These are phyloP conservation scores for Parathielavia hyrcaniae DNA, from an alignment of 495 filamentous ascomycete species.

Conservation along the genomic window DNA sequence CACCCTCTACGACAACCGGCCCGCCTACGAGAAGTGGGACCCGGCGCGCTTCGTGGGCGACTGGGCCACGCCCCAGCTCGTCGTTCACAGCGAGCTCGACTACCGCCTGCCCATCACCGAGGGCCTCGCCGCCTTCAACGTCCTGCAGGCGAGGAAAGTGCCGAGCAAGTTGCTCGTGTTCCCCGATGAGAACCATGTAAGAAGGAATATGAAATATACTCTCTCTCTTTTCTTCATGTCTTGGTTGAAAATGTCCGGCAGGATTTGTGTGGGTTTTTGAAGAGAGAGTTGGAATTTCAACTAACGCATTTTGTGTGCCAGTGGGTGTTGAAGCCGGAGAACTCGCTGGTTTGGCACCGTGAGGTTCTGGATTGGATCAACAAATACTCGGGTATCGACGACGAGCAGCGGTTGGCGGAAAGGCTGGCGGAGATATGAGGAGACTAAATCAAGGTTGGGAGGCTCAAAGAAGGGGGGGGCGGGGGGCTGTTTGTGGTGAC, in stretches of 20 bases:
- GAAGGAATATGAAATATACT: too few relatives aligned
- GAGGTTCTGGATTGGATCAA: conserved; percentile 88
- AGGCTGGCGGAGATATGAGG: not conserved
- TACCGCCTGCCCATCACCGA: conserved; percentile 80
- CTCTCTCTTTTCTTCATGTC: not conserved
- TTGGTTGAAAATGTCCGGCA: too few relatives aligned
- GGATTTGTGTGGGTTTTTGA: too few relatives aligned
- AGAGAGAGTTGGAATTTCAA: not conserved
- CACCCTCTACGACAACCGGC: conserved; percentile 64
- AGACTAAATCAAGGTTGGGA: not conserved
- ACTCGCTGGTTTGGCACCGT: conserved; percentile 84
- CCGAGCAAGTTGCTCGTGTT: conserved; percentile 75
- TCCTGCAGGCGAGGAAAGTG: conserved; percentile 66
- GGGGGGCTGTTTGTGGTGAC: not conserved
- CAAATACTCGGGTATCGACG: conserved; percentile 58
- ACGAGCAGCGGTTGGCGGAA: conserved; percentile 16
- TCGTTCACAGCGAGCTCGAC: conserved; percentile 89
- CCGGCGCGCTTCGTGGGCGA: conserved; percentile 57
- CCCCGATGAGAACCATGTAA: conserved; percentile 67
- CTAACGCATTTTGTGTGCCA: conserved; percentile 30
- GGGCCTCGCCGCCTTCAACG: conserved; percentile 81
- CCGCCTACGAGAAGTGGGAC: conserved; percentile 76
- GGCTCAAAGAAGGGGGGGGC: not conserved
- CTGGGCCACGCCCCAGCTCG: conserved; percentile 81
- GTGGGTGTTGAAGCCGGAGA: conserved; percentile 91